These are phyloP conservation scores for Torulaspora gathmanii DNA, from an alignment of 805 yeast species.

Conservation along the genomic window DNA sequence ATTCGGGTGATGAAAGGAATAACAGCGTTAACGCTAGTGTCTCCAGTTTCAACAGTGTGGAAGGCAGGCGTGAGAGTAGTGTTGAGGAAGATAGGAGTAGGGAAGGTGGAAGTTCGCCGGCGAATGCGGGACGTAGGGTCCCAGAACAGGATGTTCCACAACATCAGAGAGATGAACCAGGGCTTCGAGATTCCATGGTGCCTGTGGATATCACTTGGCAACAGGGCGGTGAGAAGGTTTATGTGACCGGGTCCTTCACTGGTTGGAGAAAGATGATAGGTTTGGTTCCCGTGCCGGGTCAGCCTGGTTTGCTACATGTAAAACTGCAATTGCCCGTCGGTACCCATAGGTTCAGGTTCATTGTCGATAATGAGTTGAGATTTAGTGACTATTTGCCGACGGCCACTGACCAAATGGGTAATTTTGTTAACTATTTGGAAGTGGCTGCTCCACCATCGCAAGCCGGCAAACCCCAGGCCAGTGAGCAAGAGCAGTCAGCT, in stretches of 20 bases:
- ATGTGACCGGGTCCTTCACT: conserved; percentile 95
- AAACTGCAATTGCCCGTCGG: conserved; percentile 81
- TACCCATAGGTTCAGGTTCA: conserved; percentile 88
- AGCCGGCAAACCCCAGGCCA: conserved; percentile 31
- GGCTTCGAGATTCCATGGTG: conserved; percentile 21
- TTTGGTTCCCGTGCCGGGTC: conserved; percentile 42
- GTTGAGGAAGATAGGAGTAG: neutral
- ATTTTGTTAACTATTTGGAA: conserved; percentile 87
- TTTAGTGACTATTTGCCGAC: conserved; percentile 89
- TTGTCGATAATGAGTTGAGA: conserved; percentile 87
- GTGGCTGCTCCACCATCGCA: conserved; percentile 43
- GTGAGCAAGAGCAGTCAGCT: conserved; percentile 24
- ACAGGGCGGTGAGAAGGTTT: conserved; percentile 94
- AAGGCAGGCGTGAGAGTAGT: neutral
- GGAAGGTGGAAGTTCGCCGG: conserved; percentile 3
- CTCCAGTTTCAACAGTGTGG: conserved; percentile 2
- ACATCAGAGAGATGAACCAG: conserved; percentile 9
- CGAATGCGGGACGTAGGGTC: neutral
- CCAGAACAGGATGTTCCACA: neutral
- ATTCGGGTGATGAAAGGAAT: conserved; percentile 5
- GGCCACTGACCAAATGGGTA: conserved; percentile 96
- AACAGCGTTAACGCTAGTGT: neutral
- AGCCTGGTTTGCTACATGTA: conserved; percentile 47
- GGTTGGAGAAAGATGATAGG: conserved; percentile 99
- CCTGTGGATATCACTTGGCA: conserved; percentile 82